These are phyloP conservation scores for Limtongozyma cylindracea DNA, from an alignment of 805 yeast species.

Conservation along the genomic window DNA sequence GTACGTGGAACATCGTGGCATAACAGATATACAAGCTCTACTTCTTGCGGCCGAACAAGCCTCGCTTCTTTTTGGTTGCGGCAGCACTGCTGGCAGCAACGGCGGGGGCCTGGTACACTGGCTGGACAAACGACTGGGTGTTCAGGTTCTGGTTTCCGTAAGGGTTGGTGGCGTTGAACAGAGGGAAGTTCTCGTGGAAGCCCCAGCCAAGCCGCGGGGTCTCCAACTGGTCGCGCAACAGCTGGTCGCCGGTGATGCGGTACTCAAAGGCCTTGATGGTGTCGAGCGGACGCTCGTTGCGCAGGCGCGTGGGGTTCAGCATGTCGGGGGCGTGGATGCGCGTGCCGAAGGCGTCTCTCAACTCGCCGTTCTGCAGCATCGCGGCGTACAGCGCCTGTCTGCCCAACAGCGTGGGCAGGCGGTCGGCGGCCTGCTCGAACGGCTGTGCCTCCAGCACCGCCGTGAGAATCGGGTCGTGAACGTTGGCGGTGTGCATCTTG, in stretches of 20 bases:
- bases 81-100: conserved; percentile 10
- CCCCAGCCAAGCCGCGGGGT: conserved; percentile 63
- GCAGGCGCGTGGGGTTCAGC: conserved; percentile 77
- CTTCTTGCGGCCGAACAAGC: conserved; percentile 29
- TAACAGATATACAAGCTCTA: too few species aligned
- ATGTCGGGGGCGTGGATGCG: conserved; percentile 59
- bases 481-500: conserved; percentile 1
- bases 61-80: conserved; percentile 55
- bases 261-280: conserved; percentile 87
- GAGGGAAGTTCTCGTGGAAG: conserved; percentile 58
- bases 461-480: conserved; percentile 68
- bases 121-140: conserved; percentile 14
- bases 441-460: conserved; percentile 96
- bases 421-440: conserved; percentile 35
- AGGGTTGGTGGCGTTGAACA: conserved; percentile 7
- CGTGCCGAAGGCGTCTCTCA: conserved; percentile 71
- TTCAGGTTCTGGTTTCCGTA: conserved; percentile 3
- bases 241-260: conserved; percentile 73
- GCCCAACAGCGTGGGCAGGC: too few species aligned
- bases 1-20: too few species aligned
- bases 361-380: conserved; percentile 22
- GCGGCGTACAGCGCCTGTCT: too few species aligned
- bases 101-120: conserved; percentile 25
- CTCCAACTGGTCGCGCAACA: conserved; percentile 63
- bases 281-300: conserved; percentile 94